These are phyloP conservation scores for Pinus albicaulis DNA, from an alignment of 75 land plant genomes.

Conservation along the genomic window DNA sequence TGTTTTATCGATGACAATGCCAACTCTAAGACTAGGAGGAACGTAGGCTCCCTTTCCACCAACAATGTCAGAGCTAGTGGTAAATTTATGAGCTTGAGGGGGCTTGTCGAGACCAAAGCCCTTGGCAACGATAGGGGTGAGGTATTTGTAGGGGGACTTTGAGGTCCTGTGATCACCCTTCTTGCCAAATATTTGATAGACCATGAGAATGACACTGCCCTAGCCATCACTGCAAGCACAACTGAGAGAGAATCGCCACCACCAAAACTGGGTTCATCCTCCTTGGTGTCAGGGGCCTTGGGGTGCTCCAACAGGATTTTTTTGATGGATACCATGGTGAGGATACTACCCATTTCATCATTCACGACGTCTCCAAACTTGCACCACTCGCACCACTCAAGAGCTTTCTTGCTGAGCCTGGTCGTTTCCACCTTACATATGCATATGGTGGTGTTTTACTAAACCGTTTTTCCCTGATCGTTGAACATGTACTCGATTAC, in stretches of 20 bases:
- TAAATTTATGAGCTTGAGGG: slow-evolving; percentile 11
- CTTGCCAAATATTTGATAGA: slow-evolving; percentile 77
- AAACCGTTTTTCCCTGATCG: too few species aligned
- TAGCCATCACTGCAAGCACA: slow-evolving; percentile 33
- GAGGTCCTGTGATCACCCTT: slow-evolving; percentile 94
- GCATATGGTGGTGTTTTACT: too few species aligned
- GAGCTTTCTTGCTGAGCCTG: slow-evolving; percentile 32
- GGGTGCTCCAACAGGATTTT: slow-evolving; percentile 51
- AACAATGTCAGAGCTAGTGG: slow-evolving; percentile 9
- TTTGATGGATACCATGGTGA: too few species aligned
- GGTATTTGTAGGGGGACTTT: slow-evolving; percentile 80
- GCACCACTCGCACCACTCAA: slow-evolving; percentile 55
- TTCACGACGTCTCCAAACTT: slow-evolving; percentile 57
- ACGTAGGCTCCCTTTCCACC: slow-evolving; percentile 41
- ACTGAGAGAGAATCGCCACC: slow-evolving; percentile 22
- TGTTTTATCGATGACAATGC: slow-evolving; percentile 20
- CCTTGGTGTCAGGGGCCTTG: slow-evolving; percentile 41
- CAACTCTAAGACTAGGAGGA: slow-evolving; percentile 70
- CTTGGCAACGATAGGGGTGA: slow-evolving; percentile 29
- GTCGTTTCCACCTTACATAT: too few species aligned
- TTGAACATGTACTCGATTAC: too few species aligned
- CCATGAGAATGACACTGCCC: slow-evolving; percentile 65
- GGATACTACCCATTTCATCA: slow-evolving; percentile 28
- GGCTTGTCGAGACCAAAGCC: slow-evolving; percentile 30
- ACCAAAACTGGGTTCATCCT: too few species aligned